These are phyloP conservation scores for Acanthamoeba sp. DNA, from an alignment of 208 protist species.

Conservation along the genomic window DNA sequence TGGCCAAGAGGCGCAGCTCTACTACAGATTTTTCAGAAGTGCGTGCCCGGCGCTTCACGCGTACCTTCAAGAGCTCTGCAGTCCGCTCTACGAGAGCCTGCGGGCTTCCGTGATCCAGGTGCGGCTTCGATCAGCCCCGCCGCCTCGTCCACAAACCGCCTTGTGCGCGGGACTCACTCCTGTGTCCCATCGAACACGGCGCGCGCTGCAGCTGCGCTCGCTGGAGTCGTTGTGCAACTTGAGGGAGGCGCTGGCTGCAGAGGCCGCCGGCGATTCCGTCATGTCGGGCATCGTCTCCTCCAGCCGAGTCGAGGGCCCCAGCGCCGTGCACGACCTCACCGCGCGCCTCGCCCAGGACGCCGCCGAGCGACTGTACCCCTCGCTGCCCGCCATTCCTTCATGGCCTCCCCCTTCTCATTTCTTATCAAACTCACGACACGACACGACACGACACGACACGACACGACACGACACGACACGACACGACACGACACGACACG, in stretches of 20 bases:
- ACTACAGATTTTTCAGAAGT: constrained; percentile 22
- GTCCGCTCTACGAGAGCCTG: constrained; percentile 8
- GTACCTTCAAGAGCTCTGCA: background rate
- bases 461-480: background rate
- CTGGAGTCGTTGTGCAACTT: constrained; percentile 9
- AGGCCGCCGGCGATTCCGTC: constrained; percentile 13
- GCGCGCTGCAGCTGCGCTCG: background rate
- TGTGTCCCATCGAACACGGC: too few species aligned
- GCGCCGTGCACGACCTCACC: constrained; percentile 12
- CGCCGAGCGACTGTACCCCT: constrained; percentile 8
- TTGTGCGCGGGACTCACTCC: too few species aligned
- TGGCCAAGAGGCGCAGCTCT: constrained; percentile 1
- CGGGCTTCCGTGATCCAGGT: background rate
- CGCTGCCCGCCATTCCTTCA: background rate
- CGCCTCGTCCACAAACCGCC: too few species aligned
- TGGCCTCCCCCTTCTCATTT: background rate
- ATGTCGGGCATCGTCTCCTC: background rate
- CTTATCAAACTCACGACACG: background rate
- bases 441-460: too few species aligned
- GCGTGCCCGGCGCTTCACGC: background rate
- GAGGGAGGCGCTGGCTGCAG: constrained; percentile 1
- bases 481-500: background rate
- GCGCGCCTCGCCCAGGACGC: constrained; percentile 21
- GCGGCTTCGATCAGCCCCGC: background rate
- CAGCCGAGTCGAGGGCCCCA: background rate